These are phyloP conservation scores for Parascedosporium putredinis DNA, from an alignment of 2,329 filamentous ascomycete species.

Conservation along the genomic window DNA sequence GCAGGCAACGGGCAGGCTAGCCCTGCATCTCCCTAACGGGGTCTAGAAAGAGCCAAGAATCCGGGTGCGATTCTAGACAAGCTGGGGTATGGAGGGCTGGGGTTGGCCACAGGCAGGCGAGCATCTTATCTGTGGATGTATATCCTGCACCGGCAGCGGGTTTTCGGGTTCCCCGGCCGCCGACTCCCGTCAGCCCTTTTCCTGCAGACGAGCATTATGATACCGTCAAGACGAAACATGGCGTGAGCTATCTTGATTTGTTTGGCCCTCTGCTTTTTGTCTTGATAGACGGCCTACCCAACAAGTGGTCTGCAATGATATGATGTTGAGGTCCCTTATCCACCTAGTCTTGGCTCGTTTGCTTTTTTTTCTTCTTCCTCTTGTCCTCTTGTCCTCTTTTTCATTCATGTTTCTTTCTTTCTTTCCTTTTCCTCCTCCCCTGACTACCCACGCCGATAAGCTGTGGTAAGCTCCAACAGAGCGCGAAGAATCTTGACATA, in stretches of 20 bases:
- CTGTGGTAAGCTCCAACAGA: too few species aligned
- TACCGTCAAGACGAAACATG: neutral
- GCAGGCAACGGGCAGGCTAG: too few species aligned
- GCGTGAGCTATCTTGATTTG: neutral
- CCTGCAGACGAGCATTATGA: neutral
- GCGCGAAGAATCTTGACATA: too few species aligned
- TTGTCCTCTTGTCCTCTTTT: too few species aligned
- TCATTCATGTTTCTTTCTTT: too few species aligned
- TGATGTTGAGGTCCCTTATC: neutral
- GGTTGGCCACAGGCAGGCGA: neutral
- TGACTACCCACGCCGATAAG: too few species aligned
- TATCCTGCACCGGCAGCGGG: neutral
- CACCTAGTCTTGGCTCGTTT: neutral
- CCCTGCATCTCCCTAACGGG: too few species aligned
- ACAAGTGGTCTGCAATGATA: neutral
- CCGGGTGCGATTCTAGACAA: neutral
- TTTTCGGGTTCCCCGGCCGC: neutral
- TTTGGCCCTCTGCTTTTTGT: neutral
- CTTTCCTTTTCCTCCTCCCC: too few species aligned
- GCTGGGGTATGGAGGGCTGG: neutral
- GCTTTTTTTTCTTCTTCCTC: neutral
- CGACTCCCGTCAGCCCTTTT: neutral
- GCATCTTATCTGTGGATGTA: slow-evolving; percentile 1
- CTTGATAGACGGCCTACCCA: neutral
- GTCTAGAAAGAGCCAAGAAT: neutral